Evolutionary conservation across 352 stramenopile genomes (phyloP).

Genomic region (Aphanomyces invadans): DNA sequence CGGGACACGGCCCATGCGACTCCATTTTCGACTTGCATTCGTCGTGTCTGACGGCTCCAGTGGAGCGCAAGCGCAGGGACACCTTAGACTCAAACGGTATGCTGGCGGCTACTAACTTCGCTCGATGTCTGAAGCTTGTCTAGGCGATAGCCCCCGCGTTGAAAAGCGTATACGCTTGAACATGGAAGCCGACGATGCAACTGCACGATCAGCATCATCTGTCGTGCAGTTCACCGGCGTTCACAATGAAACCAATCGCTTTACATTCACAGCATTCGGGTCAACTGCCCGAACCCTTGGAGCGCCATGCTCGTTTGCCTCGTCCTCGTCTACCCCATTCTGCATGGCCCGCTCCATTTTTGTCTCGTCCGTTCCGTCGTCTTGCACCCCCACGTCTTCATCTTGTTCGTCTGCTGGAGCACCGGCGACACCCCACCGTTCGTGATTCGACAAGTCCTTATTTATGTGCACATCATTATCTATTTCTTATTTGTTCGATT

Average conservation of each 20-base stretch:
- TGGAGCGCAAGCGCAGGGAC: conserved; percentile 11
- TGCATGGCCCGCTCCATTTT: neutral
- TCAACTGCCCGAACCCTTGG: neutral
- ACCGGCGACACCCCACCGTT: conserved; percentile 13
- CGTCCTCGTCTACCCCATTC: conserved; percentile 9
- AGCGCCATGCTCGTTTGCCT: neutral
- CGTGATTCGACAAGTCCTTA: neutral
- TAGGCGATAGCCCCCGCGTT: neutral
- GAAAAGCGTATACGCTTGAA: neutral
- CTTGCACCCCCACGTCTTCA: conserved; percentile 1
- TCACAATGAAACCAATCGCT: conserved; percentile 14
- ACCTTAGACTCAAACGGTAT: neutral
- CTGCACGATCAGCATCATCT: neutral
- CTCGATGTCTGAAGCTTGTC: neutral
- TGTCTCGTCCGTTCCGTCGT: conserved; percentile 1
- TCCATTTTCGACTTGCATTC: neutral
- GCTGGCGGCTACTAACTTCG: neutral
- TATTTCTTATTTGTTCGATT: neutral
- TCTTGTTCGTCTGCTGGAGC: neutral
- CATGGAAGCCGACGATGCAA: neutral
- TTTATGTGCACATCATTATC: neutral
- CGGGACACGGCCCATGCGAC: neutral
- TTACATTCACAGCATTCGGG: conserved; percentile 19
- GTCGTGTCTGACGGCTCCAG: neutral
- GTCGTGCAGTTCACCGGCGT: conserved; percentile 13